phyloP scores from a whole-genome alignment of 2,329 filamentous ascomycete genomes.

The Pochonia chlamydosporia region DNA sequence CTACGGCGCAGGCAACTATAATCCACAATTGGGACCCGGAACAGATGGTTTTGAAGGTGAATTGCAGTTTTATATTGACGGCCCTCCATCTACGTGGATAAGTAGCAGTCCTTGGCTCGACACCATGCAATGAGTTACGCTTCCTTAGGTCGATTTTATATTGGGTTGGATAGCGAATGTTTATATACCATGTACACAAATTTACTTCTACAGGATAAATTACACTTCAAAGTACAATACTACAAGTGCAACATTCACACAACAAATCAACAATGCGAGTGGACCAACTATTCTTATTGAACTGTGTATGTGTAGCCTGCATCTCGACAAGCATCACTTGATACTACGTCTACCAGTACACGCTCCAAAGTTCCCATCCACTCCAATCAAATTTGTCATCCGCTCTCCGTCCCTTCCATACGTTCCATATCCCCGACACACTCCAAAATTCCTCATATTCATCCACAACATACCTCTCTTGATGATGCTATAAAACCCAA shows the following conservation, averaged over 20 bases:
- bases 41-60: slow-evolving; percentile 42
- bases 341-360: slow-evolving; percentile 6
- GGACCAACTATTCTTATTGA: slow-evolving; percentile 3
- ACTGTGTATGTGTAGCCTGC: slow-evolving; percentile 1
- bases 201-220: background rate
- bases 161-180: background rate
- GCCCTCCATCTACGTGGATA: slow-evolving; percentile 17
- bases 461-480: slow-evolving; percentile 1
- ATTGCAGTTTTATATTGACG: slow-evolving; percentile 37
- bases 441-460: background rate
- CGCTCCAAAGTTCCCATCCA: background rate
- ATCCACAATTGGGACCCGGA: slow-evolving; percentile 21
- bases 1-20: slow-evolving; percentile 1
- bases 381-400: background rate
- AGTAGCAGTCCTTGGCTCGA: slow-evolving; percentile 10
- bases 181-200: background rate
- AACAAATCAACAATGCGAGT: background rate
- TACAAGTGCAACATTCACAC: no score
- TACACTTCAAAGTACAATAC: no score
- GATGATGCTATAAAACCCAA: slow-evolving; percentile 2
- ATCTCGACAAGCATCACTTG: slow-evolving; percentile 9
- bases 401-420: background rate
- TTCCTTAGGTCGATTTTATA: background rate
- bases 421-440: slow-evolving; percentile 1
- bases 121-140: slow-evolving; percentile 6